Percentiles rank a stretch among this genome's conserved stretches.
phyloP scores from a whole-genome alignment of 257 asterid species.

The Thymus mandschuricus region DNA sequence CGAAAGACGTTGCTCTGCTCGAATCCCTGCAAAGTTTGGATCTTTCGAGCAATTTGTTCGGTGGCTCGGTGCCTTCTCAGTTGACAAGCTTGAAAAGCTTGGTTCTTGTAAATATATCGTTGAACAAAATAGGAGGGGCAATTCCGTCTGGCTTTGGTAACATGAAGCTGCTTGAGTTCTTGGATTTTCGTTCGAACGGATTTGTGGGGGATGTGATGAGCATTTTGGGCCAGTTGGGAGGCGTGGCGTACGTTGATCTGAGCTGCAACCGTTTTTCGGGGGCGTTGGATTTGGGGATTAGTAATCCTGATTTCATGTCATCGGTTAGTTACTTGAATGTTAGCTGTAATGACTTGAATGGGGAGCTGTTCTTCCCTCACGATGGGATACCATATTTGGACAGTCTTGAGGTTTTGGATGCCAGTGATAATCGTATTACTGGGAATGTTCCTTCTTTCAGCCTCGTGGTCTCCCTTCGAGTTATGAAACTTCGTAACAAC shows the following conservation, averaged over 20 bases:
- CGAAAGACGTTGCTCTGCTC: slow-evolving; percentile 53
- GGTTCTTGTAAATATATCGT: slow-evolving; percentile 51
- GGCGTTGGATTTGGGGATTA: slow-evolving; percentile 63
- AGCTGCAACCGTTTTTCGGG: slow-evolving; percentile 75
- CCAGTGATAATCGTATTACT: slow-evolving; percentile 55
- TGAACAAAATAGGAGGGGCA: slow-evolving; percentile 51
- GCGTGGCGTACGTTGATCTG: slow-evolving; percentile 57
- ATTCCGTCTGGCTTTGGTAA: slow-evolving; percentile 54
- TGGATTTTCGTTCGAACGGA: slow-evolving; percentile 70
- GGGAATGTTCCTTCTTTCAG: slow-evolving; percentile 79
- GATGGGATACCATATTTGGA: slow-evolving; percentile 88
- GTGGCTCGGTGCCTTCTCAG: slow-evolving; percentile 56
- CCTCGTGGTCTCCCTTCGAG: slow-evolving; percentile 72
- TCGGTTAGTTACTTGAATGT: slow-evolving; percentile 61
- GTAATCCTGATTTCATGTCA: slow-evolving; percentile 58
- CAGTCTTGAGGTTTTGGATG: slow-evolving; percentile 80
- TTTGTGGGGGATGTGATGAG: slow-evolving; percentile 66
- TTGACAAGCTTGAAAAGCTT: slow-evolving; percentile 45
- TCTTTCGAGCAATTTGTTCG: slow-evolving; percentile 60
- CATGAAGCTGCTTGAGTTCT: slow-evolving; percentile 53
- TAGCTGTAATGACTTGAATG: slow-evolving; percentile 63
- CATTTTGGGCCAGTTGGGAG: slow-evolving; percentile 56
- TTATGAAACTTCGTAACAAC: slow-evolving; percentile 64
- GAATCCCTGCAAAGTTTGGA: slow-evolving; percentile 54
- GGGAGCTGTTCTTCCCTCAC: slow-evolving; percentile 79